phyloP scores from a whole-genome alignment of 1,284 basidiomycete species.

The Neotropicomus parvogracilis region DNA sequence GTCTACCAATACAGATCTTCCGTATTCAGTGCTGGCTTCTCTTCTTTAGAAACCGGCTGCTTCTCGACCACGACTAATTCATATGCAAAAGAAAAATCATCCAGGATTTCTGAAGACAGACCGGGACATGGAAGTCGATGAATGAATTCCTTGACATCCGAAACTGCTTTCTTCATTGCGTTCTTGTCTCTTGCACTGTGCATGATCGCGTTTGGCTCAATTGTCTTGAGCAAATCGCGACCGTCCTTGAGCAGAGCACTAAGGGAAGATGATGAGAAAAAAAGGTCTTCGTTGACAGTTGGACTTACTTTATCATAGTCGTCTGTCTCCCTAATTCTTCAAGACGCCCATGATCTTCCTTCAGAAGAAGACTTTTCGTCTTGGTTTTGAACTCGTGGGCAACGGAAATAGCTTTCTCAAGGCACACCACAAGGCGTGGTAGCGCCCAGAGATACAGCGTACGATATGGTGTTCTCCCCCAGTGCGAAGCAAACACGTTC shows the following conservation, averaged over 20 bases:
- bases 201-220: conserved; percentile 30
- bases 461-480: conserved; percentile 38
- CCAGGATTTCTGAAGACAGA: conserved; percentile 20
- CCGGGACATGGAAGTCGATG: conserved; percentile 16
- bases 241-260: conserved; percentile 26
- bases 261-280: neutral
- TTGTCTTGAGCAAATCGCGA: conserved; percentile 21
- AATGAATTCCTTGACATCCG: conserved; percentile 28
- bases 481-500: conserved; percentile 32
- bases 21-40: conserved; percentile 26
- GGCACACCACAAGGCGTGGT: conserved; percentile 45
- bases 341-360: conserved; percentile 31
- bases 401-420: conserved; percentile 37
- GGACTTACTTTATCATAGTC: conserved; percentile 32
- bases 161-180: conserved; percentile 24
- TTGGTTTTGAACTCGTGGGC: conserved; percentile 32
- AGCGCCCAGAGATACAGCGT: conserved; percentile 48
- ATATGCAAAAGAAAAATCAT: conserved; percentile 31
- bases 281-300: neutral
- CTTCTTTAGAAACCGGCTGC: conserved; percentile 11
- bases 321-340: conserved; percentile 35
- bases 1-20: conserved; percentile 28
- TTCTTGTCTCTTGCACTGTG: conserved; percentile 21
- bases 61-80: conserved; percentile 31
- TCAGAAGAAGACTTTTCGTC: conserved; percentile 34